A percentile compares a stretch with the other conserved stretches of the same genome.
Conservation (phyloP, 106 monocot genomes). For the Cymbidium sinense region DNA sequence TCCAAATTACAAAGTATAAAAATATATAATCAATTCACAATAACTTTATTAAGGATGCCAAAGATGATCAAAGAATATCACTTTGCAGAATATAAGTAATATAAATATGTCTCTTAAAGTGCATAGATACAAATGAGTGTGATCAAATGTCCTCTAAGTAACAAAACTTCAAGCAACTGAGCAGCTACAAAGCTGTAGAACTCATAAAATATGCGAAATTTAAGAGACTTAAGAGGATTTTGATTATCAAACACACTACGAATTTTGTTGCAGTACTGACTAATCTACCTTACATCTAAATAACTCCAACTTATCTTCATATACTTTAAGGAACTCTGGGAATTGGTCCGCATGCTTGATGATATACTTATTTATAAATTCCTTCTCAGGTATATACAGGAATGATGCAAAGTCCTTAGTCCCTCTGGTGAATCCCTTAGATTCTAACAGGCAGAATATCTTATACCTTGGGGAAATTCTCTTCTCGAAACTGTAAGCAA, state of each 20-base stretch:
- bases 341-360: conserved; percentile 11
- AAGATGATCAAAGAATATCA: too few relatives aligned
- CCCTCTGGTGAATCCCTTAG: conserved; percentile 6
- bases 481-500: too few relatives aligned
- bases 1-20: too few relatives aligned
- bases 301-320: background rate
- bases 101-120: too few relatives aligned
- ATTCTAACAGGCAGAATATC: conserved; percentile 23
- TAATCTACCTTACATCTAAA: background rate
- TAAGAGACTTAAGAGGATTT: too few relatives aligned
- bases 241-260: too few relatives aligned
- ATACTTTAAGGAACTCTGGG: conserved; percentile 6
- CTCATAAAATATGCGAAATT: too few relatives aligned
- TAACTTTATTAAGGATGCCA: too few relatives aligned
- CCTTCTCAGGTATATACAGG: background rate
- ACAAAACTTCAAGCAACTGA: background rate
- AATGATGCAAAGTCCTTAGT: background rate
- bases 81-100: too few relatives aligned
- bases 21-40: too few relatives aligned
- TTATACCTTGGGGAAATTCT: conserved; percentile 38
- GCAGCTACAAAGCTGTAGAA: background rate
- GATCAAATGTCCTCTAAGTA: background rate
- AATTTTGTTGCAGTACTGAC: too few relatives aligned
- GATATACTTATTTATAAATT: conserved; percentile 28
- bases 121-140: too few relatives aligned